Evolutionary conservation across 2,329 filamentous ascomycete species (phyloP), one percentile per base, ranked within the genome.

Genomic region (Penicillium corylophilum): DNA sequence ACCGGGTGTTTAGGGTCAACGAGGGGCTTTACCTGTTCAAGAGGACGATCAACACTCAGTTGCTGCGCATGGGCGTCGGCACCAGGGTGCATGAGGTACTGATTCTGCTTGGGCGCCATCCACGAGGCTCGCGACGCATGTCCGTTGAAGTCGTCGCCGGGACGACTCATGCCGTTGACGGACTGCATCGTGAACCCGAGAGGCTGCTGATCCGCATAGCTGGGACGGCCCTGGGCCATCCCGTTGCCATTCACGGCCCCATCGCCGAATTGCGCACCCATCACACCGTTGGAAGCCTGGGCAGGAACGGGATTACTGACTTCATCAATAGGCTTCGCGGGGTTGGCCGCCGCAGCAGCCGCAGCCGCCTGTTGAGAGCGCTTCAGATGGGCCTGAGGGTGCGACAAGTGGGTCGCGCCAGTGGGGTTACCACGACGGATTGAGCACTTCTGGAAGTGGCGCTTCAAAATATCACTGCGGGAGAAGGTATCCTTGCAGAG

Each of bases 381-480:
- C 79, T 91, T 93, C 67, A 94, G 81, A 74, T 95, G 90, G 59
- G 89, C 88, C 74, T 93, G 89, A 31, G 91, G 90, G 75, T 96
- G 91, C 63, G 92, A 95, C 73, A 99, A 76, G 77, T 99, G 94
- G 68, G 89, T 96, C 57, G 90, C 90, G 64, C 92, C 92, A 15
- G 91, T 96, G 48, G 94, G 93, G 75, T 97, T 97, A 52, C 94
- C 94, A 70, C 94, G 87, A 66, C 94, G 87, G 60, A 96, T 90
- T 35, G 94, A 96, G 78, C 94, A 99, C 79, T 99, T 99, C 74
- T 96, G 92, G 77, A 97, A 99, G 77, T 99, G 94, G 60, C 94
- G 90, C 81, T 99, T 99, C 66, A 99, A 79, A 61, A 99, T 97
- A 71, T 99, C 94, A 80, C 91, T 96, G 72, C 94, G 87, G 44